Percentiles rank a stretch among this genome's conserved stretches.
Evolutionary conservation across 2,329 filamentous ascomycete genomes (phyloP).

Genomic region (Phymatotrichopsis omnivora): DNA sequence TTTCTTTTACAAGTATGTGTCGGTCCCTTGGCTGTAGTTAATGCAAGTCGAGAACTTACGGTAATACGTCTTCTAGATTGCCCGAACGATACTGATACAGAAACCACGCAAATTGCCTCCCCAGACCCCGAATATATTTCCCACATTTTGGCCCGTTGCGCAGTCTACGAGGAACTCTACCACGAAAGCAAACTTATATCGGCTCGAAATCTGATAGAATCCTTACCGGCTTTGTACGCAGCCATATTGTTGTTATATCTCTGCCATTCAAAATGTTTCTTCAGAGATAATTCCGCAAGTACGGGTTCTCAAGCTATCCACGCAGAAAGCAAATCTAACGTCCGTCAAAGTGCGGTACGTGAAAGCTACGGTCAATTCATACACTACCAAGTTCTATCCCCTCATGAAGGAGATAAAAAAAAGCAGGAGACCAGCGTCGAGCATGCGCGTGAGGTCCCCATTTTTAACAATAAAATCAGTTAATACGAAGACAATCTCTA

Average conservation of each 20-base stretch:
- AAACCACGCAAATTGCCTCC: conserved; percentile 3
- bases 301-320: too few species aligned
- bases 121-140: conserved; percentile 16
- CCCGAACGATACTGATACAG: too few species aligned
- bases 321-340: too few species aligned
- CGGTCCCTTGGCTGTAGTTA: too few species aligned
- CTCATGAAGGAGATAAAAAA: not conserved
- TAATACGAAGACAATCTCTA: too few species aligned
- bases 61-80: too few species aligned
- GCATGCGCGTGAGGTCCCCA: too few species aligned
- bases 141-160: conserved; percentile 19
- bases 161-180: conserved; percentile 24
- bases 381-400: conserved; percentile 3
- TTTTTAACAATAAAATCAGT: too few species aligned
- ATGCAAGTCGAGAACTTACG: too few species aligned
- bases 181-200: not conserved
- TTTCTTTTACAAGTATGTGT: too few species aligned
- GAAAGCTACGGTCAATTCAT: not conserved
- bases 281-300: not conserved
- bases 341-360: too few species aligned
- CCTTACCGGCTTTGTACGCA: conserved; percentile 4
- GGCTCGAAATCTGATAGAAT: not conserved
- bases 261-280: not conserved
- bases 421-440: too few species aligned
- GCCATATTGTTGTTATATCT: conserved; percentile 6